These are phyloP conservation scores for Teratosphaeria pseudoeucalypti DNA, from an alignment of 2,329 filamentous ascomycete genomes.

Conservation along the genomic window DNA sequence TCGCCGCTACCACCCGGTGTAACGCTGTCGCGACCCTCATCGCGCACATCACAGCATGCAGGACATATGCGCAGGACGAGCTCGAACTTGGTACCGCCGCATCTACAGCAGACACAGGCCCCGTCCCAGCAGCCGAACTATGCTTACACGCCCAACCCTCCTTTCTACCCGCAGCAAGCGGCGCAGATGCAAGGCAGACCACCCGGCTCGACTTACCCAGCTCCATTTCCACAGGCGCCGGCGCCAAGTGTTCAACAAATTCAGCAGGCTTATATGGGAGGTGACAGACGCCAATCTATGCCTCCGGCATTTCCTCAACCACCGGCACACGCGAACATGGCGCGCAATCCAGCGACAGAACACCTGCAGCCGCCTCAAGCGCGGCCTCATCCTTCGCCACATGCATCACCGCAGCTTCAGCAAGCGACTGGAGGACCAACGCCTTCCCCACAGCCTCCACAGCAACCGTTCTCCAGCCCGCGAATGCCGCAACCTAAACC, in stretches of 20 bases:
- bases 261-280: slow-evolving; percentile 64
- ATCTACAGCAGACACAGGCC: slow-evolving; percentile 46
- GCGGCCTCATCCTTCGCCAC: slow-evolving; percentile 28
- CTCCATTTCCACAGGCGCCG: slow-evolving; percentile 20
- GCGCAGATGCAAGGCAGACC: slow-evolving; percentile 33
- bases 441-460: slow-evolving; percentile 42
- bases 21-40: slow-evolving; percentile 62
- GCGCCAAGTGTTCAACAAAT: slow-evolving; percentile 31
- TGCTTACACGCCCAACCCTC: slow-evolving; percentile 74
- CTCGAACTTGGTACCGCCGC: slow-evolving; percentile 59
- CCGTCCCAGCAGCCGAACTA: slow-evolving; percentile 53
- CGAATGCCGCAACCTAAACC: slow-evolving; percentile 56
- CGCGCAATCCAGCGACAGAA: slow-evolving; percentile 15
- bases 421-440: slow-evolving; percentile 24
- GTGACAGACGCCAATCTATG: slow-evolving; percentile 63
- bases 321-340: slow-evolving; percentile 46
- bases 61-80: slow-evolving; percentile 61
- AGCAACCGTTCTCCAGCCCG: slow-evolving; percentile 40
- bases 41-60: slow-evolving; percentile 58
- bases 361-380: slow-evolving; percentile 17
- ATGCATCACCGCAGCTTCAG: slow-evolving; percentile 27
- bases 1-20: slow-evolving; percentile 66
- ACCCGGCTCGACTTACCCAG: slow-evolving; percentile 16
- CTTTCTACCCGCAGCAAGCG: slow-evolving; percentile 58
- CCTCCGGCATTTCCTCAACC: slow-evolving; percentile 57